These are phyloP conservation scores for Rutstroemia sydowiana DNA, from an alignment of 2,329 filamentous ascomycete species.

Conservation along the genomic window DNA sequence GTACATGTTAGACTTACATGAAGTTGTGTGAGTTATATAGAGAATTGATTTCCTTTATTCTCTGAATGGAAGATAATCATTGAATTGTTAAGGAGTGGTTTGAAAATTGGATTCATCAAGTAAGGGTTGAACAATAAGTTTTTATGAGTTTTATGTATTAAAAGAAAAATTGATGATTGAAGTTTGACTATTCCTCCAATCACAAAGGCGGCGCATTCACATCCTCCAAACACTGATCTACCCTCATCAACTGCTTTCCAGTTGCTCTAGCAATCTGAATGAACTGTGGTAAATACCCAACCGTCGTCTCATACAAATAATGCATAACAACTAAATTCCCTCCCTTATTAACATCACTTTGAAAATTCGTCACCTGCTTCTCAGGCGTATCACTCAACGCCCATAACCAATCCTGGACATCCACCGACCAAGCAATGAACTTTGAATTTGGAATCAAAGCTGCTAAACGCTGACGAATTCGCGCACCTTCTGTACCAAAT, in stretches of 20 bases:
- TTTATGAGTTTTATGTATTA: too few species aligned
- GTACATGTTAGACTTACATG: too few species aligned
- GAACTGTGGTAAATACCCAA: conserved; percentile 56
- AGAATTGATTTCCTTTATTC: too few species aligned
- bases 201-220: conserved; percentile 45
- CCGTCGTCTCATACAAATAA: conserved; percentile 58
- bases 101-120: too few species aligned
- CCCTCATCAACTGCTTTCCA: conserved; percentile 58
- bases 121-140: too few species aligned
- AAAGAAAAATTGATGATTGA: too few species aligned
- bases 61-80: too few species aligned
- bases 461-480: conserved; percentile 56
- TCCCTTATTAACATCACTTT: conserved; percentile 53
- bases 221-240: conserved; percentile 60
- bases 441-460: conserved; percentile 43
- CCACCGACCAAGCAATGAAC: conserved; percentile 62
- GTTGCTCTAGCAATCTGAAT: conserved; percentile 56
- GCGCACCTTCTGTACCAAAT: conserved; percentile 60
- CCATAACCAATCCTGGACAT: conserved; percentile 67
- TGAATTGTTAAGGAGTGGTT: too few species aligned
- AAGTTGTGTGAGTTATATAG: too few species aligned
- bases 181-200: conserved; percentile 9
- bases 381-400: conserved; percentile 53
- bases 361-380: conserved; percentile 60
- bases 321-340: conserved; percentile 62